Evolutionary conservation across 164 flowering plant species (phyloP).

Genomic region (Saururus chinensis): DNA sequence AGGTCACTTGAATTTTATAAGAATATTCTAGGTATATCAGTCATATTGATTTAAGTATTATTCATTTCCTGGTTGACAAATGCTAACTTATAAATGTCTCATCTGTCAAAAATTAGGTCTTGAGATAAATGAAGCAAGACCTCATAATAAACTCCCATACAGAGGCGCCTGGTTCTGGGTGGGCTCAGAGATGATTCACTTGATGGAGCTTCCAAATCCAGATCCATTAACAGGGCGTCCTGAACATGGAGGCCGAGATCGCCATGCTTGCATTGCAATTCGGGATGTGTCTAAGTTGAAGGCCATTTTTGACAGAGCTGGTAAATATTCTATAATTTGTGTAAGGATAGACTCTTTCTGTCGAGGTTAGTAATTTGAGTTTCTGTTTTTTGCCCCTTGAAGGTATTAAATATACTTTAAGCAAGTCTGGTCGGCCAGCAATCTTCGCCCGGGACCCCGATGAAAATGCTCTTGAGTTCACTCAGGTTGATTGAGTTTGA

Average conservation of each 20-base stretch:
- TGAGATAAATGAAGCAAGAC: slow-evolving; percentile 87
- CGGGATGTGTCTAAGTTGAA: slow-evolving; percentile 77
- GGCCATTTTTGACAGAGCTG: slow-evolving; percentile 66
- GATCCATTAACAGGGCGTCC: slow-evolving; percentile 89
- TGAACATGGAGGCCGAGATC: slow-evolving; percentile 89
- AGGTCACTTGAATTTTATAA: slow-evolving; percentile 83
- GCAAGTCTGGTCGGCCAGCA: slow-evolving; percentile 92
- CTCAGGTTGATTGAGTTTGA: slow-evolving; percentile 31
- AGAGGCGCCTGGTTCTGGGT: slow-evolving; percentile 99
- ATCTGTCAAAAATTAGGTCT: slow-evolving; percentile 13
- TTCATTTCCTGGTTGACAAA: not conserved
- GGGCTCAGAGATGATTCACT: slow-evolving; percentile 96
- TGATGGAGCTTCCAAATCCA: slow-evolving; percentile 99
- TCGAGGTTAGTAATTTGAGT: not conserved
- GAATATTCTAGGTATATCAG: slow-evolving; percentile 55
- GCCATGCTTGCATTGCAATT: slow-evolving; percentile 85
- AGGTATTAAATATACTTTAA: slow-evolving; percentile 83
- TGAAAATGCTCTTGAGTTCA: slow-evolving; percentile 87
- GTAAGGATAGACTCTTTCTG: no score
- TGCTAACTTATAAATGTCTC: not conserved
- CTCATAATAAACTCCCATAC: slow-evolving; percentile 91
- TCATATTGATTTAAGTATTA: not conserved
- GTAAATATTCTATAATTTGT: slow-evolving; percentile 18
- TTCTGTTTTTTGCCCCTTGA: slow-evolving; percentile 9
- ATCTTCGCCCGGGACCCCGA: slow-evolving; percentile 92